Evolutionary conservation across 768 basidiomycete species (phyloP).

Genomic region (Lentinula raphanica): DNA sequence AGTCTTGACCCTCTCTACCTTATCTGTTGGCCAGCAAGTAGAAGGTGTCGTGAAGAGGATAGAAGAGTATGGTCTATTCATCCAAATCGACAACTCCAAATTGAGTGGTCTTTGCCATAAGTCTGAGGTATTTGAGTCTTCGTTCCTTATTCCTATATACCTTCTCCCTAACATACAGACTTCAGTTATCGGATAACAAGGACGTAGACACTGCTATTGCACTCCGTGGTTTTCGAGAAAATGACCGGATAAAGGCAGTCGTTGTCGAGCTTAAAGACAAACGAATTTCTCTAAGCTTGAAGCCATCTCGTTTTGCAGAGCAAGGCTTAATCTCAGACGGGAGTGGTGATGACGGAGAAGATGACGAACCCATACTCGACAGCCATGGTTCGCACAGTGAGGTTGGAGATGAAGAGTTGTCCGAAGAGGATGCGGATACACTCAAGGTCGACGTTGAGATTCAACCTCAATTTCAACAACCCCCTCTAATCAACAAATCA

Average conservation of each 20-base stretch:
- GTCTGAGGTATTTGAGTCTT: slow-evolving; percentile 56
- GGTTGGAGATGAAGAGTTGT: slow-evolving; percentile 2
- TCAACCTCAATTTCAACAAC: slow-evolving; percentile 20
- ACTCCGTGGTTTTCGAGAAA: slow-evolving; percentile 77
- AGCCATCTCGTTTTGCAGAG: slow-evolving; percentile 79
- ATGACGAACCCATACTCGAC: slow-evolving; percentile 14
- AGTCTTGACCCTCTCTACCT: slow-evolving; percentile 44
- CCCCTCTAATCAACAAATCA: slow-evolving; percentile 11
- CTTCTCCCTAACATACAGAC: slow-evolving; percentile 3
- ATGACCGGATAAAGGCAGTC: slow-evolving; percentile 79
- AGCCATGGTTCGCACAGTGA: background rate
- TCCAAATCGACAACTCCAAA: slow-evolving; percentile 80
- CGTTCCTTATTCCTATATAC: background rate
- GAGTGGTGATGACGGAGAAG: slow-evolving; percentile 18
- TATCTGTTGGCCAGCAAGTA: slow-evolving; percentile 77
- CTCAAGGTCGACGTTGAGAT: slow-evolving; percentile 43
- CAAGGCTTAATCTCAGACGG: slow-evolving; percentile 49
- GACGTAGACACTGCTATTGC: slow-evolving; percentile 76
- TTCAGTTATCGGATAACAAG: slow-evolving; percentile 82
- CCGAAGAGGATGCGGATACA: slow-evolving; percentile 31
- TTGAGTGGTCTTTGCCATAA: slow-evolving; percentile 92
- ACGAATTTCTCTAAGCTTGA: slow-evolving; percentile 81
- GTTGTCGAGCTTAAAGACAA: slow-evolving; percentile 70
- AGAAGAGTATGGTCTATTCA: slow-evolving; percentile 89
- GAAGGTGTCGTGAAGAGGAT: slow-evolving; percentile 74